Percentiles rank a stretch among this genome's conserved stretches.
phyloP scores from a whole-genome alignment of 2,329 filamentous ascomycete species.

The Verticillium isaacii region DNA sequence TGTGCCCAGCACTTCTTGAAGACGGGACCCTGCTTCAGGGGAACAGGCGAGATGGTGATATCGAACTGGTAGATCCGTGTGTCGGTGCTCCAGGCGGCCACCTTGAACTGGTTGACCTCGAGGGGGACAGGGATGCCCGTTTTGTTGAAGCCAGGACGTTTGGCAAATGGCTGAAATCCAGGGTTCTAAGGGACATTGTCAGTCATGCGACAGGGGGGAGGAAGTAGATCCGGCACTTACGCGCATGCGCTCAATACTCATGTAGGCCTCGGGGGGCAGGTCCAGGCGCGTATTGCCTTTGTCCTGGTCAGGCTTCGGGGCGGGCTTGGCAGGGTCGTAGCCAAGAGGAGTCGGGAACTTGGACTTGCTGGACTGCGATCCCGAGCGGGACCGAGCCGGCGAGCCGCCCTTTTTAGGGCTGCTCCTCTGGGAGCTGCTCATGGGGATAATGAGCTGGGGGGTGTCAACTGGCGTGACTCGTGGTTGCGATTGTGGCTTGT shows the following conservation, averaged over 20 bases:
- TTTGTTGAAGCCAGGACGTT: constrained; percentile 53
- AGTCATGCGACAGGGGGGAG: constrained; percentile 5
- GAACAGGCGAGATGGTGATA: constrained; percentile 61
- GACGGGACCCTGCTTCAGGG: constrained; percentile 56
- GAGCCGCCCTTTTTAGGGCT: neutral
- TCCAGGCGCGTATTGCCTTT: constrained; percentile 48
- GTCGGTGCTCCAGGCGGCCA: constrained; percentile 51
- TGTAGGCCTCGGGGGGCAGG: constrained; percentile 53
- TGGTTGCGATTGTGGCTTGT: neutral
- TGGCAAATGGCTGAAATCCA: constrained; percentile 26
- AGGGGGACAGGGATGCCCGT: constrained; percentile 51
- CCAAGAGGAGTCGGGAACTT: constrained; percentile 24
- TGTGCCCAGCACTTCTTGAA: constrained; percentile 75
- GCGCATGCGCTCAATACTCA: constrained; percentile 11
- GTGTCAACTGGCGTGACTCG: neutral
- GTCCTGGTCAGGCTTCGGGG: constrained; percentile 9
- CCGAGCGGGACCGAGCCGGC: neutral
- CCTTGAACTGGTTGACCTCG: constrained; percentile 70
- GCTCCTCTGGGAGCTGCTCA: neutral
- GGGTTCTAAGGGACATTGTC: constrained; percentile 14
- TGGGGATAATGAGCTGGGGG: neutral
- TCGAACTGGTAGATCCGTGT: constrained; percentile 78
- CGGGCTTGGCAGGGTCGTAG: constrained; percentile 36
- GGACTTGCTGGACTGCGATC: neutral
- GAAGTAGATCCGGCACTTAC: constrained; percentile 21